Base-by-base conservation (phyloP, 1,139 yeast genomes). In the Debaryomyces sp. region DNA sequence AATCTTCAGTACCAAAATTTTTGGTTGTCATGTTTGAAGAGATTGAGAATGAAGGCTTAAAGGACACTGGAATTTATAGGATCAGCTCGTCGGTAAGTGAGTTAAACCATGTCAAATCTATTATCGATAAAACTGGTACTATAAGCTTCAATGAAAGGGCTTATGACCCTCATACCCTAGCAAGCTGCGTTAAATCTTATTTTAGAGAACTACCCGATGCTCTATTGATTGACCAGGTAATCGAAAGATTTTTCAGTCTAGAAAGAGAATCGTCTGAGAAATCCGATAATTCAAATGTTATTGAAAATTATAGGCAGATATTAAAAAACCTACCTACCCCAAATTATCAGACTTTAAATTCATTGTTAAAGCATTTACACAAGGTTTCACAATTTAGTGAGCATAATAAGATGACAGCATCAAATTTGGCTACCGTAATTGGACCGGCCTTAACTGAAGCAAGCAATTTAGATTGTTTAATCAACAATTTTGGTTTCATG, bases 201-300 rank as follows among this genome's bases (percentile, higher is more conserved):
- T 71, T 94, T 56, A 80, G 99, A 55, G 98, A 91, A 59, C 70
- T 94, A 43, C 97, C 97, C 0, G 96, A 92, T 59, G 89, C 97
- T 1, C 68, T 92, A 36, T 78, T 94, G 48, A 84, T 95, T 0
- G 80, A 77, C 54, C 61, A 61, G 42, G 78, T 71, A 1, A 74
- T 77, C 43, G 81, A 78, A 41, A 76, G 75, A 26, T 74, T 85
- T 49, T 80, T 88, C 44, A 59, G 61, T 3, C 52, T 67, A 23
- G 75, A 74, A 51, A 76, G 73, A 22, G 49, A 64, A n/a, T 57
- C 44, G 1, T 17, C 23, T 6, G 44, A 44, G 8, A 48, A 44
- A 7, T 47, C 41, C 17, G 60, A 54, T 10, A 63, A 60, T 27
- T 43, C 47, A 1, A 54, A 22, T 53, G 61, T 49, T 63, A 62